phyloP scores from a whole-genome alignment of 2,329 filamentous ascomycete species.

The Penicillium crustosum region DNA sequence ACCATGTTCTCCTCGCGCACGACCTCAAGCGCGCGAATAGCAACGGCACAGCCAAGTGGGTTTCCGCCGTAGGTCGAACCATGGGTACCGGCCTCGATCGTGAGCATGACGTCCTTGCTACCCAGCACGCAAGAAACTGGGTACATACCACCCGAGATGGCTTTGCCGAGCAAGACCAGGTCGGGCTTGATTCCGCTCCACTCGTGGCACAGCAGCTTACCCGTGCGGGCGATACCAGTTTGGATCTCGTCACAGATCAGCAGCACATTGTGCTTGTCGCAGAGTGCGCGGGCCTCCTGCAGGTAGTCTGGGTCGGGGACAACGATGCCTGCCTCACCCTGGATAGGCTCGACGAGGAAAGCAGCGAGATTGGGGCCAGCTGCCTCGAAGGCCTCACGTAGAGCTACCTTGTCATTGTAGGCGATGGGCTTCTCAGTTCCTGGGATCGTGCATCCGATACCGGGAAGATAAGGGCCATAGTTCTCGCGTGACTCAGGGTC shows the following conservation, averaged over 20 bases:
- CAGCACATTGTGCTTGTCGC: conserved; percentile 92
- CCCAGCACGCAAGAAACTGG: conserved; percentile 93
- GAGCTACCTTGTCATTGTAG: conserved; percentile 80
- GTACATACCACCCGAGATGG: conserved; percentile 97
- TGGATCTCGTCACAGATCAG: conserved; percentile 99
- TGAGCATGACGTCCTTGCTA: conserved; percentile 89
- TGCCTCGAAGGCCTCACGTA: conserved; percentile 74
- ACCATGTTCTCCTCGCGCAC: conserved; percentile 89
- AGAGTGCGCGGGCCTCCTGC: conserved; percentile 73
- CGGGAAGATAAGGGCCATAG: conserved; percentile 93
- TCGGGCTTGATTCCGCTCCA: conserved; percentile 96
- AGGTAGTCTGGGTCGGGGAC: conserved; percentile 92
- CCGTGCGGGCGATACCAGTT: conserved; percentile 93
- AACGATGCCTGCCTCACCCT: conserved; percentile 95
- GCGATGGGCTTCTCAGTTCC: conserved; percentile 74
- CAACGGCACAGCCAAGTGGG: conserved; percentile 90
- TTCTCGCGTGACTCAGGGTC: conserved; percentile 95
- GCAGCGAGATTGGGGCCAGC: conserved; percentile 85
- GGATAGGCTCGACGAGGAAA: conserved; percentile 93
- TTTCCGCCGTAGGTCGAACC: conserved; percentile 99
- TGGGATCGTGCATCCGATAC: conserved; percentile 75
- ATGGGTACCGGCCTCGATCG: conserved; percentile 93
- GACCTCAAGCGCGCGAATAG: conserved; percentile 90
- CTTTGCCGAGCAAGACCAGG: conserved; percentile 91
- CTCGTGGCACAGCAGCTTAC: conserved; percentile 88